Evolutionary conservation across 306 rosid species (phyloP).

Genomic region (Luffa acutangula): DNA sequence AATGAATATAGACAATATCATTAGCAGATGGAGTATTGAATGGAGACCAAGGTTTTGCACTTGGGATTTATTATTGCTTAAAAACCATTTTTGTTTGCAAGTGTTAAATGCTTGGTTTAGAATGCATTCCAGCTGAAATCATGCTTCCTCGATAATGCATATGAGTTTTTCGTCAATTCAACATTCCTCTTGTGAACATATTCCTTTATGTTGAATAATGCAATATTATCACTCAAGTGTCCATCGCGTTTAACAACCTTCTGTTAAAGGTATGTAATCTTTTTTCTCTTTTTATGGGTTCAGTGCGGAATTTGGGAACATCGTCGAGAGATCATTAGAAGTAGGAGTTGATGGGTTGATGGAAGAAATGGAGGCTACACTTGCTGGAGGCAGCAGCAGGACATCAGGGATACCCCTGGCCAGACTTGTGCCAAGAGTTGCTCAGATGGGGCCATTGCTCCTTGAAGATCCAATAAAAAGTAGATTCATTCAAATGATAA

Average conservation of each 20-base stretch:
- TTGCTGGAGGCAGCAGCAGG: constrained; percentile 39
- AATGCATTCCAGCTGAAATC: background rate
- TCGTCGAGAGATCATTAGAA: constrained; percentile 50
- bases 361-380: constrained; percentile 41
- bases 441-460: constrained; percentile 58
- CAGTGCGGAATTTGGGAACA: constrained; percentile 62
- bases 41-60: background rate
- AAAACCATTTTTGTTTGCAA: background rate
- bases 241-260: background rate
- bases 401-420: constrained; percentile 55
- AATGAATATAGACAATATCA: background rate
- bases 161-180: background rate
- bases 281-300: background rate
- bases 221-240: background rate
- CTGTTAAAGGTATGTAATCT: too few species aligned
- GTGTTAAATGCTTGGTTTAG: background rate
- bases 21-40: background rate
- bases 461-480: constrained; percentile 65
- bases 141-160: background rate
- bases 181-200: background rate
- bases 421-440: constrained; percentile 61
- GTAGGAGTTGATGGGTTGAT: constrained; percentile 44
- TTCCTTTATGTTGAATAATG: background rate
- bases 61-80: background rate
- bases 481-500: constrained; percentile 51